Evolutionary conservation across 176 grass and related monocot species (phyloP).

Genomic region (Miscanthus lutarioriparius): DNA sequence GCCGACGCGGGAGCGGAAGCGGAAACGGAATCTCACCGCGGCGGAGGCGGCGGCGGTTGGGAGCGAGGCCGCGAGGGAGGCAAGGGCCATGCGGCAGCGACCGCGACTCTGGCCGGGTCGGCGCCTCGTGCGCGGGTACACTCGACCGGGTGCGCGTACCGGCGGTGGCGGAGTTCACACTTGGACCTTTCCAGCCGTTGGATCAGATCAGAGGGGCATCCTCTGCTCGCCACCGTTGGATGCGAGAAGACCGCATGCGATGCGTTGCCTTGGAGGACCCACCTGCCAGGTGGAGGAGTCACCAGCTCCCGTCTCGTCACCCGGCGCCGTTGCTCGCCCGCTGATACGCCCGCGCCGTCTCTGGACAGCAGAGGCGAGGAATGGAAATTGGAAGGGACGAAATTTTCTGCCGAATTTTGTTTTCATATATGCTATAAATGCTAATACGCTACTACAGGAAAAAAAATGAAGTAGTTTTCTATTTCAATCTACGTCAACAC

Average conservation of each 20-base stretch:
- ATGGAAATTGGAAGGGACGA: too few relatives aligned
- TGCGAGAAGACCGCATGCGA: neutral
- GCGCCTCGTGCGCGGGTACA: neutral
- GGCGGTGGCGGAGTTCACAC: neutral
- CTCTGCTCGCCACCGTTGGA: neutral
- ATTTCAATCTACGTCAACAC: too few relatives aligned
- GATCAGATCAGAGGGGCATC: neutral
- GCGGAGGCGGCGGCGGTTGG: slow-evolving; percentile 26
- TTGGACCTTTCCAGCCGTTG: neutral
- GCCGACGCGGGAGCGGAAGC: neutral
- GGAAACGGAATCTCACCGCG: slow-evolving; percentile 10
- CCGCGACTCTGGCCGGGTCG: neutral
- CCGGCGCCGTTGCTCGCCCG: too few relatives aligned
- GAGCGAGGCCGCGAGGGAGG: slow-evolving; percentile 39
- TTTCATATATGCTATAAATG: too few relatives aligned
- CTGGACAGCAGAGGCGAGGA: too few relatives aligned
- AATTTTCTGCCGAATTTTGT: too few relatives aligned
- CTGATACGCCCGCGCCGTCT: too few relatives aligned
- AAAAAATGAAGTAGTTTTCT: too few relatives aligned
- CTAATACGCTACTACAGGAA: too few relatives aligned
- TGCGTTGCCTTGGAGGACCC: neutral
- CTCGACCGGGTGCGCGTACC: neutral
- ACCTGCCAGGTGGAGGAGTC: neutral
- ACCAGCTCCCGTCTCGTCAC: too few relatives aligned
- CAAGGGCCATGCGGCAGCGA: slow-evolving; percentile 36